These are phyloP conservation scores for Hapsidospora chrysogenum DNA, from an alignment of 495 filamentous ascomycete species.

Conservation along the genomic window DNA sequence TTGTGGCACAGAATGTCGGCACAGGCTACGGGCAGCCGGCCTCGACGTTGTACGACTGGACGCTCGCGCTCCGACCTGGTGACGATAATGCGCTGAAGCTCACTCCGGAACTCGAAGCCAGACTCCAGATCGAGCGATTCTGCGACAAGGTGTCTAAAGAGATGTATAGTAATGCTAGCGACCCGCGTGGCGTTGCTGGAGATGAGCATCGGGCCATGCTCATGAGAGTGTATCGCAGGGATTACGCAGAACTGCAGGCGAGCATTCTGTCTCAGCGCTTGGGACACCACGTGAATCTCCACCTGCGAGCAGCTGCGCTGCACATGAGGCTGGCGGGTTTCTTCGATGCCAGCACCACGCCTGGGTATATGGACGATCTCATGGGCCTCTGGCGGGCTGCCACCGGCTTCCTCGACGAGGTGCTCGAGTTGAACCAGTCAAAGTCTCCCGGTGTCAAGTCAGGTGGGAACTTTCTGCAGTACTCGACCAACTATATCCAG, in stretches of 20 bases:
- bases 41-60: constrained; percentile 79
- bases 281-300: constrained; percentile 47
- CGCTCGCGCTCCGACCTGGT: constrained; percentile 45
- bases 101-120: constrained; percentile 44
- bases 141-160: constrained; percentile 73
- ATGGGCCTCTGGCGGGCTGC: constrained; percentile 63
- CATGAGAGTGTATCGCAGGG: constrained; percentile 40
- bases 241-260: constrained; percentile 36
- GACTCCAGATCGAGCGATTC: constrained; percentile 67
- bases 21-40: constrained; percentile 87
- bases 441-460: constrained; percentile 11
- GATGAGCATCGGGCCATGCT: constrained; percentile 54
- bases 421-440: constrained; percentile 42
- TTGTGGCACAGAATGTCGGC: constrained; percentile 79
- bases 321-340: constrained; percentile 78
- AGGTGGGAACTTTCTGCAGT: constrained; percentile 33
- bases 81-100: constrained; percentile 49
- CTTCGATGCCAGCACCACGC: constrained; percentile 62
- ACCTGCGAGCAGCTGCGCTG: constrained; percentile 62
- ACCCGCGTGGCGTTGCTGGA: constrained; percentile 54
- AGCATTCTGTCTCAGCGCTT: constrained; percentile 30
- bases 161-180: constrained; percentile 64
- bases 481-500: constrained; percentile 72
- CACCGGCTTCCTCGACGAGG: constrained; percentile 54
- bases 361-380: constrained; percentile 62